phyloP scores from a whole-genome alignment of 2,329 filamentous ascomycete genomes.

The Arthrobotrys sphaeroides region DNA sequence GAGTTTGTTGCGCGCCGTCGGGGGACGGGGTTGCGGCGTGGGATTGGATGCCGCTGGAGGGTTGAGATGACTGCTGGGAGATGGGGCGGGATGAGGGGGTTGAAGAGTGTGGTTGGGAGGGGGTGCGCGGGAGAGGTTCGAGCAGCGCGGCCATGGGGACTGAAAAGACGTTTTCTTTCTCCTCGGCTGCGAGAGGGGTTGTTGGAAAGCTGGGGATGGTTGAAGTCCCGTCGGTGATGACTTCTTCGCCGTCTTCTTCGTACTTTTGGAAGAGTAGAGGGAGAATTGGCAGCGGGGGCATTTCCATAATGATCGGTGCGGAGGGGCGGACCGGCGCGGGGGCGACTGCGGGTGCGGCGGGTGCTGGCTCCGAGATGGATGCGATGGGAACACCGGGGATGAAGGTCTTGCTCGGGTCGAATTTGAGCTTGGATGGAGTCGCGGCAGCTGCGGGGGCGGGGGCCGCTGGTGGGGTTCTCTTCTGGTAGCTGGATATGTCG shows the following conservation, averaged over 20 bases:
- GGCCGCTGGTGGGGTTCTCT: not conserved
- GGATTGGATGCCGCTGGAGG: not conserved
- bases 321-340: too few relatives aligned
- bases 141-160: too few relatives aligned
- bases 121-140: not conserved
- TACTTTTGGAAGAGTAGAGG: constrained; percentile 16
- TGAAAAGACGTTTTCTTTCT: not conserved
- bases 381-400: not conserved
- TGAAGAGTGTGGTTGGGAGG: too few relatives aligned
- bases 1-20: too few relatives aligned
- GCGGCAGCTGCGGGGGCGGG: too few relatives aligned
- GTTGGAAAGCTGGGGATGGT: not conserved
- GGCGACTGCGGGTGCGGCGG: not conserved
- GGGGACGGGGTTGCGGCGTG: not conserved
- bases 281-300: constrained; percentile 1
- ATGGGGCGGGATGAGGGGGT: too few relatives aligned
- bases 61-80: not conserved
- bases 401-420: not conserved
- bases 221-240: not conserved
- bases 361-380: not conserved
- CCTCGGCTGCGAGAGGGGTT: not conserved
- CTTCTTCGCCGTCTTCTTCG: constrained; percentile 5
- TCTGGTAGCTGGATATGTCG: too few relatives aligned
- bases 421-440: not conserved
- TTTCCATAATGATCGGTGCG: too few relatives aligned